Percentiles rank a stretch among this genome's conserved stretches.
Conservation (phyloP, 2,329 filamentous ascomycete genomes). For the Fusarium sp. region DNA sequence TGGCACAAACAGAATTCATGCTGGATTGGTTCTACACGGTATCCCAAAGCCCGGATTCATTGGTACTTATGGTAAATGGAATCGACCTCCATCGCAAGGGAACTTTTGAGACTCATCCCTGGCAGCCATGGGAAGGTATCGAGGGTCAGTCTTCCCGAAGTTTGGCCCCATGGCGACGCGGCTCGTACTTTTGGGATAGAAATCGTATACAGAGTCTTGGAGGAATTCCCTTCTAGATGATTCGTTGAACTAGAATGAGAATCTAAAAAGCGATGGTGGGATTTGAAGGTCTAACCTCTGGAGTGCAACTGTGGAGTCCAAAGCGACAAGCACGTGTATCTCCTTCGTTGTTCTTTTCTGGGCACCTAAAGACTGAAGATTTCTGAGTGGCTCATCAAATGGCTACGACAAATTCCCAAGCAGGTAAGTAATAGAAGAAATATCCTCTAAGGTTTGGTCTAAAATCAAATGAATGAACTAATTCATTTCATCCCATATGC, state of each 20-base stretch:
- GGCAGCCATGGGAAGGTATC: neutral
- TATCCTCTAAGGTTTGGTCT: no score
- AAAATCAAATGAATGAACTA: no score
- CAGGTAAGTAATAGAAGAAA: no score
- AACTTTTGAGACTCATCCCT: neutral
- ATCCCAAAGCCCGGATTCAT: neutral
- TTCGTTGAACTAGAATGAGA: neutral
- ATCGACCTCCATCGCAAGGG: neutral
- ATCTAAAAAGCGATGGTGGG: neutral
- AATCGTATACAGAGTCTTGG: neutral
- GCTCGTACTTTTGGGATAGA: neutral
- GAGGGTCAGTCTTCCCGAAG: neutral
- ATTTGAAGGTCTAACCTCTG: no score
- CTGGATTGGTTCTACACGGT: neutral
- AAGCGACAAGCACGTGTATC: no score
- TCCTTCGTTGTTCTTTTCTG: no score
- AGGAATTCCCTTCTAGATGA: neutral
- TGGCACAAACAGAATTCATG: neutral
- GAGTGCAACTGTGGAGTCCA: no score
- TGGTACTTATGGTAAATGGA: neutral
- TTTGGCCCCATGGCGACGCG: neutral
- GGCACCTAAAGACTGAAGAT: no score
- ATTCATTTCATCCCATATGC: no score
- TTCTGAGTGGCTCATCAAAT: no score
- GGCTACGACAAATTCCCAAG: no score